Conservation (phyloP, 495 filamentous ascomycete species). For the Daldinia loculata region DNA sequence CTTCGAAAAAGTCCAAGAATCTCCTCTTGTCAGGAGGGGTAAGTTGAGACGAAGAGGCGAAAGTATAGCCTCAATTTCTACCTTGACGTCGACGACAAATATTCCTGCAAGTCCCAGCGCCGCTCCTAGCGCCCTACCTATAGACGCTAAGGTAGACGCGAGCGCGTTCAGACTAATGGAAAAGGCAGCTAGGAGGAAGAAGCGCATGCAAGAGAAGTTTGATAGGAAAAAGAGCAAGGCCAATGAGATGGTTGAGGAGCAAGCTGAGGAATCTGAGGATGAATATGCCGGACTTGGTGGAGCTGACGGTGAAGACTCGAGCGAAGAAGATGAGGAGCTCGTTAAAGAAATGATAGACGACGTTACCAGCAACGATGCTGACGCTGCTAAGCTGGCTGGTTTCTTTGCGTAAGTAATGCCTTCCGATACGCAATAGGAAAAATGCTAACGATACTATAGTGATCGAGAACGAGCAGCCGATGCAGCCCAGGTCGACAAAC, state of each 20-base stretch:
- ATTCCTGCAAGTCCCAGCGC: conserved; percentile 26
- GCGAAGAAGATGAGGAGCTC: conserved; percentile 68
- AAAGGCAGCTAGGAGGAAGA: conserved; percentile 67
- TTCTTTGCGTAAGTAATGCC: conserved; percentile 79
- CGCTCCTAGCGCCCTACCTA: conserved; percentile 54
- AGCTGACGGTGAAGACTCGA: conserved; percentile 84
- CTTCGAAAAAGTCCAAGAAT: conserved; percentile 55
- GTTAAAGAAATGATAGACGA: conserved; percentile 92
- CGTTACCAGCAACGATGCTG: conserved; percentile 69
- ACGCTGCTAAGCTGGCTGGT: conserved; percentile 83
- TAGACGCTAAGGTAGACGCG: conserved; percentile 7
- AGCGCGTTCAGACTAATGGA: conserved; percentile 79
- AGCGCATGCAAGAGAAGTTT: conserved; percentile 63
- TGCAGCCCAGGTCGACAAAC: conserved; percentile 86
- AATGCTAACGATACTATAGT: conserved; percentile 50
- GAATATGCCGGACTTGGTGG: conserved; percentile 97
- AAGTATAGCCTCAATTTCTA: conserved; percentile 31
- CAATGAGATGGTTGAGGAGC: conserved; percentile 86
- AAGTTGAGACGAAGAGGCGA: conserved; percentile 63
- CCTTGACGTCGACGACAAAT: conserved; percentile 11
- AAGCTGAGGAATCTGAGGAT: conserved; percentile 97
- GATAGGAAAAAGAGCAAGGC: conserved; percentile 90
- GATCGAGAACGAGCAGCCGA: conserved; percentile 73
- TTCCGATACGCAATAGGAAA: background rate
- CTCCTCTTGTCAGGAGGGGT: conserved; percentile 67